These are phyloP conservation scores for Phytophthora megakarya DNA, from an alignment of 352 stramenopile species.

Conservation along the genomic window DNA sequence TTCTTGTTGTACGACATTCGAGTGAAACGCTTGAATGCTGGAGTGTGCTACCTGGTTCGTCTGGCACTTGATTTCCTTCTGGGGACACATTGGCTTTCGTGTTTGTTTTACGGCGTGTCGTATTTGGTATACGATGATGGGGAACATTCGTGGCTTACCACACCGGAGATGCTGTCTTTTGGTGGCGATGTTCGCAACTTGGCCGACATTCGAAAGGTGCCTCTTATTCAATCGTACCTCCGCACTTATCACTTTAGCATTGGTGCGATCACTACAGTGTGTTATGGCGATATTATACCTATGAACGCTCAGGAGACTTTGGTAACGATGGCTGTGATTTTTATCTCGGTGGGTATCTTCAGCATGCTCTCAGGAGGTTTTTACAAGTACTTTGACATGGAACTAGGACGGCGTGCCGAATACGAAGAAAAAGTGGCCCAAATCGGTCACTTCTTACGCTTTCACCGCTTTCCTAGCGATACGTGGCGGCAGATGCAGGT, in stretches of 20 bases:
- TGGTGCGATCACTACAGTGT: conserved; percentile 77
- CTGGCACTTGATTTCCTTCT: conserved; percentile 56
- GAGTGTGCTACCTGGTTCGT: conserved; percentile 46
- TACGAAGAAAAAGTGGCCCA: conserved; percentile 70
- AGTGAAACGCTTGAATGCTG: conserved; percentile 27
- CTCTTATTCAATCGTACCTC: conserved; percentile 46
- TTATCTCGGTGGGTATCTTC: conserved; percentile 71
- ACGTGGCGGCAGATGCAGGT: conserved; percentile 77
- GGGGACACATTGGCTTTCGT: conserved; percentile 62
- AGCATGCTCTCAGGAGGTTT: conserved; percentile 77
- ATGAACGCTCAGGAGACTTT: conserved; percentile 67
- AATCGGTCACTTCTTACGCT: conserved; percentile 65
- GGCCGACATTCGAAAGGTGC: conserved; percentile 39
- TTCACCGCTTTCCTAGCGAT: conserved; percentile 56
- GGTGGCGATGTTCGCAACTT: conserved; percentile 30
- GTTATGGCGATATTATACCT: conserved; percentile 70
- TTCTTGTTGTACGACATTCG: conserved; percentile 60
- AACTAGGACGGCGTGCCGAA: conserved; percentile 62
- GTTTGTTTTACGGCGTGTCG: conserved; percentile 57
- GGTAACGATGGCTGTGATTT: conserved; percentile 59
- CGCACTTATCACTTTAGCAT: conserved; percentile 76
- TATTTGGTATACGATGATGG: conserved; percentile 49
- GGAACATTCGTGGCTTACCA: conserved; percentile 58
- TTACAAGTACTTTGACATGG: conserved; percentile 73
- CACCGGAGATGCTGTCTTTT: conserved; percentile 63